Conservation (phyloP, 1,139 yeast genomes). For the Hansenula sp. region DNA sequence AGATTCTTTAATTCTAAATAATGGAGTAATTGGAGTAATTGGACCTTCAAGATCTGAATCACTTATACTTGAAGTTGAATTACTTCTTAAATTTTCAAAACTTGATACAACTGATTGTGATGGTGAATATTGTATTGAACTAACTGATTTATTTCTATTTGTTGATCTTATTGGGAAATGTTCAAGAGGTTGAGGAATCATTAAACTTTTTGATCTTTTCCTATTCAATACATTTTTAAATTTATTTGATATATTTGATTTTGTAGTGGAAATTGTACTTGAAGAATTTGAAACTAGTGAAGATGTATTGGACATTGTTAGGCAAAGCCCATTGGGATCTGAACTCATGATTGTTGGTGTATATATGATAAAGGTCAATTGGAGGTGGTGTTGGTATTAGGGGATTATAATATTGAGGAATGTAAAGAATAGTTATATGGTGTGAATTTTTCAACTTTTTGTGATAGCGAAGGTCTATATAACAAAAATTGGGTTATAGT, state of each 20-base stretch:
- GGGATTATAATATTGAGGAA: too few relatives aligned
- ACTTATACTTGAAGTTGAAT: neutral
- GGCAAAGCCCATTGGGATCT: neutral
- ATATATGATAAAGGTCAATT: too few relatives aligned
- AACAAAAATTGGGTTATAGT: too few relatives aligned
- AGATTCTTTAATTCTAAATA: neutral
- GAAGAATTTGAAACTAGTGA: neutral
- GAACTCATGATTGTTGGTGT: too few relatives aligned
- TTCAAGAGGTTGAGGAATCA: neutral
- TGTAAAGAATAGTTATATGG: too few relatives aligned
- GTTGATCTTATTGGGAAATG: neutral
- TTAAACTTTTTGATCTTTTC: constrained; percentile 1
- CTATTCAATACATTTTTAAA: neutral
- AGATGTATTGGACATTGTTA: constrained; percentile 1
- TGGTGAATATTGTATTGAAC: constrained; percentile 1
- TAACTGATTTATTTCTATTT: neutral
- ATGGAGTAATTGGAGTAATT: neutral
- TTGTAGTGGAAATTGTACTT: neutral
- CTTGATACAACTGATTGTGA: neutral
- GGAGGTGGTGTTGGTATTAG: too few relatives aligned
- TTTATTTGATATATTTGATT: neutral
- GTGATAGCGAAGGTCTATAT: too few relatives aligned
- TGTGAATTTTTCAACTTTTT: too few relatives aligned
- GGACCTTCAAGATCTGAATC: neutral
- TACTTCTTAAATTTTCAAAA: neutral